Evolutionary conservation across 257 asterid species (phyloP).

Genomic region (Cruciata laevipes): DNA sequence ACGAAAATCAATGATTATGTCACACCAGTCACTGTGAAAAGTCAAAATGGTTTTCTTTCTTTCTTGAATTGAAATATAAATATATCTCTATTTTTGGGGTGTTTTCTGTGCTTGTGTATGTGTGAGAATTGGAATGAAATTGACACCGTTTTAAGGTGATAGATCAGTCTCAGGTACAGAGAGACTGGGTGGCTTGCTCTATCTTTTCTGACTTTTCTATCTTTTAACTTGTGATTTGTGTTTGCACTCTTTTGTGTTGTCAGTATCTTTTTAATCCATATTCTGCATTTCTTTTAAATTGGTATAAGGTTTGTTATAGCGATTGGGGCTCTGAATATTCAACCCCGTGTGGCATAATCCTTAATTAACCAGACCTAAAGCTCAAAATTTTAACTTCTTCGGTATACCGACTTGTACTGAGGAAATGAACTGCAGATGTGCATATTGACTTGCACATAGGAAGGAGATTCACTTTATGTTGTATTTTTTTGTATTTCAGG

Average conservation of each 20-base stretch:
- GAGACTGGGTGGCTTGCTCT: background rate
- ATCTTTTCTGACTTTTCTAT: background rate
- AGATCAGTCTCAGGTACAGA: background rate
- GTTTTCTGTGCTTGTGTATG: background rate
- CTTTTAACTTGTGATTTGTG: background rate
- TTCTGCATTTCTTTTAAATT: background rate
- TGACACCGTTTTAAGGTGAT: background rate
- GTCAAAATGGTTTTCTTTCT: no score
- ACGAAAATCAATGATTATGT: no score
- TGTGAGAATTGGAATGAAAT: background rate
- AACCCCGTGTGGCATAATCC: background rate
- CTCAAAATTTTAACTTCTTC: background rate
- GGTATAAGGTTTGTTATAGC: background rate
- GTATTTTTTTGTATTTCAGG: slow-evolving; percentile 33
- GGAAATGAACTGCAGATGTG: background rate
- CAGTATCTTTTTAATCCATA: background rate
- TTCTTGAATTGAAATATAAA: no score
- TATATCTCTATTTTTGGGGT: no score
- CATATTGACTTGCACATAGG: background rate
- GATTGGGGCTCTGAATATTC: background rate
- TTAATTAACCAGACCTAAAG: background rate
- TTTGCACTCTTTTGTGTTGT: background rate
- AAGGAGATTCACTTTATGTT: slow-evolving; percentile 7
- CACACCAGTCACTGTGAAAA: no score
- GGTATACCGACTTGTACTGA: background rate